phyloP scores from a whole-genome alignment of 148 eudicot species.

The Rhododendron vialii region DNA sequence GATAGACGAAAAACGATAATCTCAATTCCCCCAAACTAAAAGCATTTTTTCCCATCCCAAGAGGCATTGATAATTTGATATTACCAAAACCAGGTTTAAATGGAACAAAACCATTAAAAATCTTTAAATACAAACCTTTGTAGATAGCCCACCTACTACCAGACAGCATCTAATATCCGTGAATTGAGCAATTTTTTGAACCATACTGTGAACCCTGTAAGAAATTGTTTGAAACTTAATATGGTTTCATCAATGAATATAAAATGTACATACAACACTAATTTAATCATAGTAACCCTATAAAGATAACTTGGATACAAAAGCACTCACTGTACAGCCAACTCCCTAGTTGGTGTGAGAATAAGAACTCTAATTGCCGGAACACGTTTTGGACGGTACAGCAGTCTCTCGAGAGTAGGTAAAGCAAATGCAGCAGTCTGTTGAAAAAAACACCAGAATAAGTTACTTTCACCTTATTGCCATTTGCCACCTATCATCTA shows the following conservation, averaged over 20 bases:
- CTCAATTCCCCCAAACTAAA: neutral
- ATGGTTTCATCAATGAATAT: neutral
- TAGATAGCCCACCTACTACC: slow-evolving; percentile 76
- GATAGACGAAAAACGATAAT: neutral
- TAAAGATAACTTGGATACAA: neutral
- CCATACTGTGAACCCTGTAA: slow-evolving; percentile 91
- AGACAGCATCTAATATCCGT: slow-evolving; percentile 85
- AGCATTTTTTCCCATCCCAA: neutral
- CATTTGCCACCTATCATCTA: neutral
- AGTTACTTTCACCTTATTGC: neutral
- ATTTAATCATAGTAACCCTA: neutral
- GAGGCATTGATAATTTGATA: neutral
- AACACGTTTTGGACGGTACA: slow-evolving; percentile 69
- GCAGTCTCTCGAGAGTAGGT: slow-evolving; percentile 78
- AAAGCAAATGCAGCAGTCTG: slow-evolving; percentile 96
- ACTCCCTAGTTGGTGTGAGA: slow-evolving; percentile 94
- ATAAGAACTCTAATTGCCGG: slow-evolving; percentile 88
- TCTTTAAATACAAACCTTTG: slow-evolving; percentile 52
- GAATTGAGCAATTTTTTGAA: slow-evolving; percentile 78
- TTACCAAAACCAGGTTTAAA: neutral
- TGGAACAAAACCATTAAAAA: neutral
- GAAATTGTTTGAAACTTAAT: slow-evolving; percentile 1
- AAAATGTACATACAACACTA: neutral
- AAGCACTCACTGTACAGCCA: slow-evolving; percentile 86
- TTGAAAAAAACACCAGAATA: slow-evolving; percentile 12